Evolutionary conservation across 768 basidiomycete genomes (phyloP).

Genomic region (Naganishia vishniacii): DNA sequence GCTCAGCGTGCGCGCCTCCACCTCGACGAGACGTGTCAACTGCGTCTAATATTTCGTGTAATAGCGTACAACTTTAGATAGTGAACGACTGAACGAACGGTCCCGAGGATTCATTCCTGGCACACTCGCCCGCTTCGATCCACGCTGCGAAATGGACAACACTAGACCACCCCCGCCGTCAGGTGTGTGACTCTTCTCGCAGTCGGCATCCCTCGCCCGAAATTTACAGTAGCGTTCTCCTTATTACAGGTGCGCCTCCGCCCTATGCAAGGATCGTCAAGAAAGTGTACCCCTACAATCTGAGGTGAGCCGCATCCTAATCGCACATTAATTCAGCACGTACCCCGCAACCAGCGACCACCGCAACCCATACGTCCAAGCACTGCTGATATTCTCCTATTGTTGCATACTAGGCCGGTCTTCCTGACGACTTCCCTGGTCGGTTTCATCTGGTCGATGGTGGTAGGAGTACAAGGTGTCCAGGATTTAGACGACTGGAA

Average conservation of each 20-base stretch:
- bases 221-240: no score
- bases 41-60: no score
- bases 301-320: no score
- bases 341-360: no score
- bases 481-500: conserved; percentile 23
- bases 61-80: no score
- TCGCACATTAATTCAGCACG: no score
- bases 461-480: conserved; percentile 33
- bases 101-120: no score
- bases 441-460: conserved; percentile 39
- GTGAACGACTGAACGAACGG: no score
- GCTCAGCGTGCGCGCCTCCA: no score
- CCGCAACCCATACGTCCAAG: no score
- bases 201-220: neutral
- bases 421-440: conserved; percentile 36
- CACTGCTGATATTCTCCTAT: neutral
- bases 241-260: conserved; percentile 6
- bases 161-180: conserved; percentile 13
- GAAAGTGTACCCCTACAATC: conserved; percentile 19
- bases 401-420: neutral
- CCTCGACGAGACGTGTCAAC: no score
- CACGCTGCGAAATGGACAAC: conserved; percentile 7
- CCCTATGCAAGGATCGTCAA: conserved; percentile 3
- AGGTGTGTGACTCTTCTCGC: neutral
- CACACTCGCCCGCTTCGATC: no score